Conservation (phyloP, 129 eudicot genomes). For the Lonicera japonica region DNA sequence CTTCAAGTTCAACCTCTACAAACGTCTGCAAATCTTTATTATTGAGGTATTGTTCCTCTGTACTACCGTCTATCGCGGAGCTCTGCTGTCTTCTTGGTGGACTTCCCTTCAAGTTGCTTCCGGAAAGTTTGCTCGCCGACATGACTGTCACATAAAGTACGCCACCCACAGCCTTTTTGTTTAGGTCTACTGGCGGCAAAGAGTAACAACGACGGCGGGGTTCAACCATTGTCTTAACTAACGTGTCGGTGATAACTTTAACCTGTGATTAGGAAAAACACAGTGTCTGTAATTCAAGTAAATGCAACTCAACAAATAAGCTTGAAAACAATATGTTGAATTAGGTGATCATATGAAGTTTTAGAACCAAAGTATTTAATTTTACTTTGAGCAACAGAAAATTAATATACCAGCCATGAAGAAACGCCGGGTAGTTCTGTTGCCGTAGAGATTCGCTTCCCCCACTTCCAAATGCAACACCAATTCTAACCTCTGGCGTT, state of each 20-base stretch:
- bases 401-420: conserved; percentile 64
- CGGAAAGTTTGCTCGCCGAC: conserved; percentile 59
- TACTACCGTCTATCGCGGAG: conserved; percentile 18
- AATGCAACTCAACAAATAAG: too few species aligned
- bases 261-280: conserved; percentile 36
- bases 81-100: conserved; percentile 27
- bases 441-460: conserved; percentile 91
- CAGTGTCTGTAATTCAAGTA: not conserved
- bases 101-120: conserved; percentile 42
- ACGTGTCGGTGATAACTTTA: conserved; percentile 56
- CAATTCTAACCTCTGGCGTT: conserved; percentile 87
- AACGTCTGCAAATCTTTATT: conserved; percentile 69
- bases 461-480: conserved; percentile 94
- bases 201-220: conserved; percentile 83
- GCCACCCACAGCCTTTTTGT: conserved; percentile 80
- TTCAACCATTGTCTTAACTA: conserved; percentile 90
- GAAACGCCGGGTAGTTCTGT: conserved; percentile 94
- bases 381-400: too few species aligned
- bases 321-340: too few species aligned
- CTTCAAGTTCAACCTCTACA: conserved; percentile 91
- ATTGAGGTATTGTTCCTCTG: conserved; percentile 23
- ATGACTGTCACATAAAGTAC: conserved; percentile 71
- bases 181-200: conserved; percentile 65
- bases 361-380: too few species aligned
- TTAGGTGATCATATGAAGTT: too few species aligned